phyloP scores from a whole-genome alignment of 306 rosid genomes.

The Gynostemma pentaphyllum region DNA sequence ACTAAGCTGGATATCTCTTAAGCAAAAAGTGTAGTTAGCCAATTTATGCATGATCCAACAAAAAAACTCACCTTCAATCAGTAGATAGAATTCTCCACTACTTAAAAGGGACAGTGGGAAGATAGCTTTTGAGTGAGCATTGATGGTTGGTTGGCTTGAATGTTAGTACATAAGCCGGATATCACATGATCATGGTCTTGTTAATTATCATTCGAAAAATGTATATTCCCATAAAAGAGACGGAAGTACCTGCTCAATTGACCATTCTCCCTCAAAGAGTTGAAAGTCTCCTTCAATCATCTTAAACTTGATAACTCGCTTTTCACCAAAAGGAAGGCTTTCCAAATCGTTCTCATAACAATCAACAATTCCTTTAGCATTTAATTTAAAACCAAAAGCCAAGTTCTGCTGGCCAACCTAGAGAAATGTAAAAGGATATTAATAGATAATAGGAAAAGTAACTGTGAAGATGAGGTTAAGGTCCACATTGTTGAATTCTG shows the following conservation, averaged over 20 bases:
- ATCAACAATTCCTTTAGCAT: slow-evolving; percentile 72
- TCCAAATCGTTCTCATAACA: slow-evolving; percentile 67
- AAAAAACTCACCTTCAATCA: too few species aligned
- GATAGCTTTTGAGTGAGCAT: too few species aligned
- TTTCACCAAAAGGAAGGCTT: slow-evolving; percentile 43
- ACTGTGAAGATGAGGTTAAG: not conserved
- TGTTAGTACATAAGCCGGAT: too few species aligned
- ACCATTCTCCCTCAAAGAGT: slow-evolving; percentile 82
- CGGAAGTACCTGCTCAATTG: slow-evolving; percentile 57
- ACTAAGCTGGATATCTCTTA: too few species aligned
- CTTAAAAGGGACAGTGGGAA: too few species aligned
- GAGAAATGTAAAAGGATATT: slow-evolving; percentile 12
- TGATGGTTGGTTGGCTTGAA: too few species aligned
- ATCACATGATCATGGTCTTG: too few species aligned
- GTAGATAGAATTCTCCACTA: too few species aligned
- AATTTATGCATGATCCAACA: too few species aligned
- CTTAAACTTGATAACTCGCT: slow-evolving; percentile 72
- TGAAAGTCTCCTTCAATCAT: slow-evolving; percentile 90
- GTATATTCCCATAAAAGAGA: not conserved
- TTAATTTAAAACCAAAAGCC: slow-evolving; percentile 80
- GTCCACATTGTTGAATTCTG: not conserved
- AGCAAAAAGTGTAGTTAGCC: too few species aligned
- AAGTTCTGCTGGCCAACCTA: slow-evolving; percentile 78
- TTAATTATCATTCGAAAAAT: not conserved
- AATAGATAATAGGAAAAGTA: not conserved